These are phyloP conservation scores for Prunus mira DNA, from an alignment of 306 rosid species.

Conservation along the genomic window DNA sequence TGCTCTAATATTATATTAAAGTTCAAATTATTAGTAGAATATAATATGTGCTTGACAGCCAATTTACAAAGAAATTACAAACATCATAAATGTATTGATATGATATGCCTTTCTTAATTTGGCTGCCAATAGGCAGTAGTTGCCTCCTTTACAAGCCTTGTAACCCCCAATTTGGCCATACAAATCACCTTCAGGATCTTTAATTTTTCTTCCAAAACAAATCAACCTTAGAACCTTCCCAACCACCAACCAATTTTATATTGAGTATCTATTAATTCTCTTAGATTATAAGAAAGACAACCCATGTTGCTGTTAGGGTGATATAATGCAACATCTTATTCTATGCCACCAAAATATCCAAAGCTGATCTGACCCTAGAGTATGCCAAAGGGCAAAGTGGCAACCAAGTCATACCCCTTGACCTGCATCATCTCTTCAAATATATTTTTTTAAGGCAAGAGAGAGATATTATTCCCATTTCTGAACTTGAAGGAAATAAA, in stretches of 20 bases:
- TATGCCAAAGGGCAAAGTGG: constrained; percentile 14
- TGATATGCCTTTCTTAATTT: no score
- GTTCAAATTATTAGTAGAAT: no score
- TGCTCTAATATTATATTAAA: no score
- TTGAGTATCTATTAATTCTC: neutral
- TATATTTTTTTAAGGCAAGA: no score
- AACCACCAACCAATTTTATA: constrained; percentile 5
- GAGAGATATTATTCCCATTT: no score
- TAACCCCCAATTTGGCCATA: no score
- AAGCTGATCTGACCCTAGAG: constrained; percentile 4
- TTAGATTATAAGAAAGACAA: neutral
- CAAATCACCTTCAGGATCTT: neutral
- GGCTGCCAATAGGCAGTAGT: no score
- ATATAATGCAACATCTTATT: neutral
- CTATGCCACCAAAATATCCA: neutral
- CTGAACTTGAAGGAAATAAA: no score
- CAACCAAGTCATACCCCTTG: neutral
- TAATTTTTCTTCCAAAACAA: neutral
- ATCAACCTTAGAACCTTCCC: constrained; percentile 10
- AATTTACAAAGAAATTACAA: no score
- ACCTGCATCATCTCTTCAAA: neutral
- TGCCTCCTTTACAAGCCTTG: no score
- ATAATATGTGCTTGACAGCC: no score
- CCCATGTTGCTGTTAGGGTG: neutral
- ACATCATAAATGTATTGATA: no score